These are phyloP conservation scores for Avena insularis DNA, from an alignment of 176 grass and related monocot species.

Conservation along the genomic window DNA sequence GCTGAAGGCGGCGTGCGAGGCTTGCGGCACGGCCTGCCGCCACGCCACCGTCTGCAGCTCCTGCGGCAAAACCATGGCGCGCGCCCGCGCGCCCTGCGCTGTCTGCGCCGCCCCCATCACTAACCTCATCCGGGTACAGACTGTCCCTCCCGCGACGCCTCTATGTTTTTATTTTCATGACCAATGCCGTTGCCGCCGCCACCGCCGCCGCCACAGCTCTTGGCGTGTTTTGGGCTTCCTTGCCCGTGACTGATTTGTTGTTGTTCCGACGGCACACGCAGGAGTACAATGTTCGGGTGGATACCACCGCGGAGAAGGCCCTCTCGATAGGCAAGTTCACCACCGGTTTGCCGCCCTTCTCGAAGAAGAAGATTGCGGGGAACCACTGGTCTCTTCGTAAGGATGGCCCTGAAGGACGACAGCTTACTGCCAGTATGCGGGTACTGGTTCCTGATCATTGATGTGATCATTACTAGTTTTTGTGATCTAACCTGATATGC, in stretches of 20 bases:
- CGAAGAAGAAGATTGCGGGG: constrained; percentile 60
- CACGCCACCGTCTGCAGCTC: constrained; percentile 75
- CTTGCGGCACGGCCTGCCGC: constrained; percentile 62
- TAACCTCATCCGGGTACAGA: constrained; percentile 70
- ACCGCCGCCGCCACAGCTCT: neutral
- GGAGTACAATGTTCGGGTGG: constrained; percentile 76
- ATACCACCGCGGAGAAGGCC: constrained; percentile 52
- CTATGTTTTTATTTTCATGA: neutral
- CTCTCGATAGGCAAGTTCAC: constrained; percentile 71
- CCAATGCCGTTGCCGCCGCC: neutral
- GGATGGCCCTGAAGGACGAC: constrained; percentile 68
- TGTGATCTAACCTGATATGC: neutral
- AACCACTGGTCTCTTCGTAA: constrained; percentile 80
- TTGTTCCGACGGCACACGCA: constrained; percentile 27
- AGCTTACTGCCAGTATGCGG: constrained; percentile 64
- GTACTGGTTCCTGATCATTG: constrained; percentile 42
- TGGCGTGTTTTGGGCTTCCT: neutral
- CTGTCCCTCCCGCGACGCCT: neutral
- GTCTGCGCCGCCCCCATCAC: constrained; percentile 64
- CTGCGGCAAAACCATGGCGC: constrained; percentile 67
- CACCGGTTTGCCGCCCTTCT: constrained; percentile 68
- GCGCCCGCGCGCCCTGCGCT: constrained; percentile 41
- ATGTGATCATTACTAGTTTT: neutral
- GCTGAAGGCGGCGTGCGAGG: constrained; percentile 72
- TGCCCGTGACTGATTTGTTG: neutral